phyloP scores from a whole-genome alignment of 2,329 filamentous ascomycete genomes.

The Paecilomyces fulvus region DNA sequence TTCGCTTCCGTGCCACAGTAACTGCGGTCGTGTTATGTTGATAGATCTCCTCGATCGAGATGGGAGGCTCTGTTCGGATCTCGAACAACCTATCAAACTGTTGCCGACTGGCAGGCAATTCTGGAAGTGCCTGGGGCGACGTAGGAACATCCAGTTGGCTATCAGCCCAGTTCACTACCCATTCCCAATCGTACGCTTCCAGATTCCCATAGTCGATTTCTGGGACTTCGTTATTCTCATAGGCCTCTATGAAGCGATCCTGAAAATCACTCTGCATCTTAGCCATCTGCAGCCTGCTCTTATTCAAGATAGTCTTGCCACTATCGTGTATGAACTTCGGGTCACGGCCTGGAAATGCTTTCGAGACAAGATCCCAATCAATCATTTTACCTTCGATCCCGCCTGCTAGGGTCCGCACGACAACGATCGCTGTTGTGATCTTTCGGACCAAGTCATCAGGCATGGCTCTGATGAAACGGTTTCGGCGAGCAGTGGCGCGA shows the following conservation, averaged over 20 bases:
- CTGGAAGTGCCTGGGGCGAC: conserved; percentile 24
- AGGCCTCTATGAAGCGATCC: conserved; percentile 37
- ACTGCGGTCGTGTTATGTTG: conserved; percentile 17
- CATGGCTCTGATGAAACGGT: conserved; percentile 14
- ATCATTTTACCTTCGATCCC: conserved; percentile 34
- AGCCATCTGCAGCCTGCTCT: conserved; percentile 30
- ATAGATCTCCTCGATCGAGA: conserved; percentile 28
- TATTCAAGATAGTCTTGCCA: conserved; percentile 29
- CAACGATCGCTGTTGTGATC: conserved; percentile 35
- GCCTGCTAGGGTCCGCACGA: conserved; percentile 37
- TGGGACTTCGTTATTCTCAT: conserved; percentile 35
- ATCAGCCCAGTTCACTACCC: conserved; percentile 39
- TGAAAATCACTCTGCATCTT: conserved; percentile 42
- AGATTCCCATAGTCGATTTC: conserved; percentile 37
- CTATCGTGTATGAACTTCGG: conserved; percentile 28
- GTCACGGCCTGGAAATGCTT: conserved; percentile 33
- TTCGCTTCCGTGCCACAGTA: conserved; percentile 27
- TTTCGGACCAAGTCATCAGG: conserved; percentile 22
- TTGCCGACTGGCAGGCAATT: conserved; percentile 35
- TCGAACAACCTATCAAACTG: conserved; percentile 36
- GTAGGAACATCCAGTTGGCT: conserved; percentile 32
- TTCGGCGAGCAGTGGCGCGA: conserved; percentile 12
- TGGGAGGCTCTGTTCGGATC: conserved; percentile 25
- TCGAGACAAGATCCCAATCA: conserved; percentile 38
- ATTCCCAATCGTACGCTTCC: conserved; percentile 38